phyloP scores from a whole-genome alignment of 2,329 filamentous ascomycete species.

The Aspergillus sojae region DNA sequence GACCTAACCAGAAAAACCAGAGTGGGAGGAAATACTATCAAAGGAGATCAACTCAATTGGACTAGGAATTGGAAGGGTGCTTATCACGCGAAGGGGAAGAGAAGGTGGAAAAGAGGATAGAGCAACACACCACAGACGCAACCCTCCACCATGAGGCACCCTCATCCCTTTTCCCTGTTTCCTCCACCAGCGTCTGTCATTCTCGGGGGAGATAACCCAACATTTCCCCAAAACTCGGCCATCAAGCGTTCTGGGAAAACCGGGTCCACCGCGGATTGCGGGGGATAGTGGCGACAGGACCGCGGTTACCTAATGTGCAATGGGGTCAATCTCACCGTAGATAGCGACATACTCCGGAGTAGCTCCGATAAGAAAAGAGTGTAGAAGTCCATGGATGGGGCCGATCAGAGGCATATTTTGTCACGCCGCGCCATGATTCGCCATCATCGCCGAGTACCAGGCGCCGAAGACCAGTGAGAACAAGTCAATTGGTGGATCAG shows the following conservation, averaged over 20 bases:
- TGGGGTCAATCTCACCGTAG: not conserved
- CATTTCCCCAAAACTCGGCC: not conserved
- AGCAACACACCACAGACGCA: not conserved
- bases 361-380: slow-evolving; percentile 5
- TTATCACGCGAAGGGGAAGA: not conserved
- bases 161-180: not conserved
- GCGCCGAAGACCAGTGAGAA: slow-evolving; percentile 15
- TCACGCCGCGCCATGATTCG: slow-evolving; percentile 8
- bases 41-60: not conserved
- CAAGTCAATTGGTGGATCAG: not conserved
- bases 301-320: slow-evolving; percentile 6
- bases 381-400: not conserved
- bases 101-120: not conserved
- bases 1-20: not conserved
- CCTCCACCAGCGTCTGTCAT: slow-evolving; percentile 1
- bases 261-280: slow-evolving; percentile 9
- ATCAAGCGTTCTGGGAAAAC: slow-evolving; percentile 2
- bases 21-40: not conserved
- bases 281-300: slow-evolving; percentile 6
- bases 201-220: slow-evolving; percentile 3
- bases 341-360: slow-evolving; percentile 4
- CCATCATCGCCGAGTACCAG: slow-evolving; percentile 8
- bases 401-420: slow-evolving; percentile 4
- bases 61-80: not conserved
- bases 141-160: not conserved